These are phyloP conservation scores for Mucor saturninus DNA, from an alignment of 371 early-diverging fungal genomes.

Conservation along the genomic window DNA sequence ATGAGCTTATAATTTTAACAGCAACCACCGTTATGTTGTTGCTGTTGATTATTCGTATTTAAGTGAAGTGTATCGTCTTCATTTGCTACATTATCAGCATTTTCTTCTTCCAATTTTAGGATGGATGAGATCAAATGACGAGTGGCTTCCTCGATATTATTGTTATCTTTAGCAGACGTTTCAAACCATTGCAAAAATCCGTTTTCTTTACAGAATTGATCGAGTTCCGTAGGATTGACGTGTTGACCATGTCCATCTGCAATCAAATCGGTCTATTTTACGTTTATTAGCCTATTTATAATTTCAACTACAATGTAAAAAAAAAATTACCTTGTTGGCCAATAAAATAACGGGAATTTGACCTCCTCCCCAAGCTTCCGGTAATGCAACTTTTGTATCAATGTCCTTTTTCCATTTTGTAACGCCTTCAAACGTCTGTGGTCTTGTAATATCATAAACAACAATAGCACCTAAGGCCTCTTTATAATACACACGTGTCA, in stretches of 20 bases:
- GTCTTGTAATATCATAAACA: conserved; percentile 80
- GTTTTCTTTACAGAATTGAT: conserved; percentile 58
- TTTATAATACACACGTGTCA: conserved; percentile 84
- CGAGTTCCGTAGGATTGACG: conserved; percentile 53
- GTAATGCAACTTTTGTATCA: conserved; percentile 65
- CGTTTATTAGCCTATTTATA: not conserved
- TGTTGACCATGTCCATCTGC: conserved; percentile 53
- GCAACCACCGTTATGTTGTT: conserved; percentile 39
- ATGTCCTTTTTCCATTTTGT: conserved; percentile 76
- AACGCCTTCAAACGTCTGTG: conserved; percentile 73
- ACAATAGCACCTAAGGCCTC: conserved; percentile 81
- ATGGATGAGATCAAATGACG: conserved; percentile 53
- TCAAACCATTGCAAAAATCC: conserved; percentile 68
- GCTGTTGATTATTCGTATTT: conserved; percentile 16
- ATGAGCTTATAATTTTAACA: conserved; percentile 12
- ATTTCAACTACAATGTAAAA: not conserved
- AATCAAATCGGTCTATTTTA: conserved; percentile 43
- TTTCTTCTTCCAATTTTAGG: conserved; percentile 46
- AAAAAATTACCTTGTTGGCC: conserved; percentile 61
- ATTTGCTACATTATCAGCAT: conserved; percentile 31
- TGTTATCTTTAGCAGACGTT: conserved; percentile 71
- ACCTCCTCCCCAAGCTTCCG: conserved; percentile 62
- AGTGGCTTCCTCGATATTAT: conserved; percentile 68
- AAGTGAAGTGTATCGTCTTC: conserved; percentile 24
- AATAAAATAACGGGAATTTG: conserved; percentile 66